phyloP scores from a whole-genome alignment of 805 yeast species.

The Pichia membranifaciens region DNA sequence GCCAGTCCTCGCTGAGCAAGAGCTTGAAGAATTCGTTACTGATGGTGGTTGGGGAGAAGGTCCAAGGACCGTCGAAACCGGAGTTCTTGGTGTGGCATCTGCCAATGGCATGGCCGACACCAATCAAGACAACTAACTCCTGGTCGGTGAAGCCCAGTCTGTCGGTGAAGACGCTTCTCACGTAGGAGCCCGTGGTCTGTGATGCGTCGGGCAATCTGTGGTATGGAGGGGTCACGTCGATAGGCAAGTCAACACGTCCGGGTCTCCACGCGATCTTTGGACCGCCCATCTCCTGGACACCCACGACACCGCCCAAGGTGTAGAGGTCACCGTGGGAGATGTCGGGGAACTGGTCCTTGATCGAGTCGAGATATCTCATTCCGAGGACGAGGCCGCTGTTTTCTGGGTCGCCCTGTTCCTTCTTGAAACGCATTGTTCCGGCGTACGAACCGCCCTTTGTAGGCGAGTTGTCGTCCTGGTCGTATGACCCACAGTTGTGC shows the following conservation, averaged over 20 bases:
- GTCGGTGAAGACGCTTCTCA: constrained; percentile 36
- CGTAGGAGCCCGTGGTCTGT: constrained; percentile 38
- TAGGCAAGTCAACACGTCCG: constrained; percentile 38
- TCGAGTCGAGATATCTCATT: constrained; percentile 49
- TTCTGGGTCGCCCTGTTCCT: constrained; percentile 46
- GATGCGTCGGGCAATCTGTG: constrained; percentile 49
- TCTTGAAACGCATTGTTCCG: constrained; percentile 46
- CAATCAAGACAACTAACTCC: constrained; percentile 42
- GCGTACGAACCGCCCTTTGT: constrained; percentile 44
- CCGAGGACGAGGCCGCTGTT: constrained; percentile 50
- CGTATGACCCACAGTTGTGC: constrained; percentile 46
- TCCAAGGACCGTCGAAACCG: constrained; percentile 90
- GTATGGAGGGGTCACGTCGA: constrained; percentile 36
- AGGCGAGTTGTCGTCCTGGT: constrained; percentile 37
- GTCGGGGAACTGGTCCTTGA: constrained; percentile 52
- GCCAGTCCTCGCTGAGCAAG: constrained; percentile 53
- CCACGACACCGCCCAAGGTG: constrained; percentile 66
- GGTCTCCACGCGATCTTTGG: constrained; percentile 56
- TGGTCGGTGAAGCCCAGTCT: constrained; percentile 44
- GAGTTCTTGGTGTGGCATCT: constrained; percentile 49
- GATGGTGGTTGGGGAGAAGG: constrained; percentile 68
- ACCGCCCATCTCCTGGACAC: constrained; percentile 59
- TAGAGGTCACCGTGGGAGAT: constrained; percentile 63
- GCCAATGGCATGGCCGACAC: constrained; percentile 44
- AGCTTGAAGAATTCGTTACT: constrained; percentile 67